Evolutionary conservation across 1,139 yeast species (phyloP).

Genomic region (Yamadazyma blattariae): DNA sequence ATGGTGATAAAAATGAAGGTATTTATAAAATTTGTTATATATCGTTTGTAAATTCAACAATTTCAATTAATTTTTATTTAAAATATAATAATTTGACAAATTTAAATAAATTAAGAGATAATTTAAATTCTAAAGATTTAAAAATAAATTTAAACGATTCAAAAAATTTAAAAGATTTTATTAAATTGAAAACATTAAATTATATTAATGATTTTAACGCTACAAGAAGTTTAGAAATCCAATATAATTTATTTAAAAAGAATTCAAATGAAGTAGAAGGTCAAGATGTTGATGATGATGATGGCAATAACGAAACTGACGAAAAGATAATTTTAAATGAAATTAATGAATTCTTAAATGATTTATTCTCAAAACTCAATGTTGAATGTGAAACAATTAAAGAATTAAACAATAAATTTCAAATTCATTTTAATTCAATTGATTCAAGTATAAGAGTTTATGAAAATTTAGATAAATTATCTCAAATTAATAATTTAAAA

Average conservation of each 20-base stretch:
- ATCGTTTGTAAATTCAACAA: constrained; percentile 38
- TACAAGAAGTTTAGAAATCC: constrained; percentile 28
- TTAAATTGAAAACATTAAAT: constrained; percentile 42
- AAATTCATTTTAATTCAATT: constrained; percentile 38
- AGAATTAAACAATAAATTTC: constrained; percentile 5
- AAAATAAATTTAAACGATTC: constrained; percentile 31
- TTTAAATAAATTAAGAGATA: constrained; percentile 23
- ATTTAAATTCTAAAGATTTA: constrained; percentile 29
- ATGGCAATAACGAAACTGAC: constrained; percentile 5
- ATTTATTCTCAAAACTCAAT: constrained; percentile 3
- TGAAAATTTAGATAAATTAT: constrained; percentile 28
- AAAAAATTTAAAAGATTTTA: constrained; percentile 27
- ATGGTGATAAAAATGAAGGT: constrained; percentile 1
- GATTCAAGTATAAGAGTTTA: constrained; percentile 39
- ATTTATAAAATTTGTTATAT: constrained; percentile 32
- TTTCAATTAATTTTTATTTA: constrained; percentile 32
- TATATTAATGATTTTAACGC: constrained; percentile 42
- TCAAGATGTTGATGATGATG: not conserved
- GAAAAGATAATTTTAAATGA: not conserved
- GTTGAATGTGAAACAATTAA: constrained; percentile 6
- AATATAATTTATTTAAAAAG: not conserved
- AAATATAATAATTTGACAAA: constrained; percentile 31
- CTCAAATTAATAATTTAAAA: constrained; percentile 22
- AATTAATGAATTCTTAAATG: constrained; percentile 3
- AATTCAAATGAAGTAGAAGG: constrained; percentile 2